Evolutionary conservation across 2,329 filamentous ascomycete genomes (phyloP).

Genomic region (Sporothrix curviconia): DNA sequence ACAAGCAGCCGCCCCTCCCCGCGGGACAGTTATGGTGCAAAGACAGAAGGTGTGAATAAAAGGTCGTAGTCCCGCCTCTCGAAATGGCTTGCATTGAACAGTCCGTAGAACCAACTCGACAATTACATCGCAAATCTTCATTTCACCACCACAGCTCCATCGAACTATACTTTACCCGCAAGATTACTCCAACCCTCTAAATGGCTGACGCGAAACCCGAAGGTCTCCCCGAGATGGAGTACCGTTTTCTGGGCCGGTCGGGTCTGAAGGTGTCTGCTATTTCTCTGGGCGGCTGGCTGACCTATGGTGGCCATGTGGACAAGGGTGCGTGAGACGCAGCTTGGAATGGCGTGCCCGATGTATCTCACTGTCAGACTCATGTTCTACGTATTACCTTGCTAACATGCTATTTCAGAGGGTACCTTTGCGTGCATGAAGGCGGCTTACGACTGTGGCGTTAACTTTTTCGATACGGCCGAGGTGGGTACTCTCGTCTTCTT

Average conservation of each 20-base stretch:
- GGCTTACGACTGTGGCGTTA: constrained; percentile 54
- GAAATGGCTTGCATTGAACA: too few relatives aligned
- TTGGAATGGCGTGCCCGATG: not conserved
- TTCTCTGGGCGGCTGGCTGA: constrained; percentile 46
- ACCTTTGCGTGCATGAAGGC: constrained; percentile 57
- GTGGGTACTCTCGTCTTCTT: not conserved
- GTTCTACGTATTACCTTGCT: not conserved
- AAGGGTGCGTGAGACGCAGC: constrained; percentile 20
- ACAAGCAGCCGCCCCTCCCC: too few relatives aligned
- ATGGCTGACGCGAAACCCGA: constrained; percentile 9
- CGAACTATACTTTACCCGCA: not conserved
- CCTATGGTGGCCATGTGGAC: constrained; percentile 36
- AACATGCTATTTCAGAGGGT: constrained; percentile 35
- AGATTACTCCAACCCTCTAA: not conserved
- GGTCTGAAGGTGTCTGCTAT: constrained; percentile 20
- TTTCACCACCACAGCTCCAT: not conserved
- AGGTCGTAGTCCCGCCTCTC: not conserved
- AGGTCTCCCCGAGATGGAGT: constrained; percentile 15
- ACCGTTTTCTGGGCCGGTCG: constrained; percentile 14
- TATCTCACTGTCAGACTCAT: not conserved
- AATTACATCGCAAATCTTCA: not conserved
- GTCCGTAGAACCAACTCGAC: too few relatives aligned
- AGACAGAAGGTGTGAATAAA: too few relatives aligned
- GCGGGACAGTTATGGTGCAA: too few relatives aligned
- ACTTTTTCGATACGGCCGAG: constrained; percentile 59